Evolutionary conservation across 2,329 filamentous ascomycete genomes (phyloP).

Genomic region (Chalaropsis thielavioides): DNA sequence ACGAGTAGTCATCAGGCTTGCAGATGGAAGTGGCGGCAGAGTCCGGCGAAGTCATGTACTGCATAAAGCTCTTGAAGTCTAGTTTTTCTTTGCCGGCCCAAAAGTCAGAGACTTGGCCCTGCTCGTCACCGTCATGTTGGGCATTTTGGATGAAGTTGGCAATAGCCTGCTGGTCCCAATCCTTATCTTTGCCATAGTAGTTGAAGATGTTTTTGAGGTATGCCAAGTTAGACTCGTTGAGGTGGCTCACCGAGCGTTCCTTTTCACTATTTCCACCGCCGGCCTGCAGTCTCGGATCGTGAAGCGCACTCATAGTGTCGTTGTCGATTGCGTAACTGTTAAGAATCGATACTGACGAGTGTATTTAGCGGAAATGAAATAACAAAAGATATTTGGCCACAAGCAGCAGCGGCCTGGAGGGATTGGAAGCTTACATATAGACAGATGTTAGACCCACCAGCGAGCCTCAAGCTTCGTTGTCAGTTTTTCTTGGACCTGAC

Average conservation of each 20-base stretch:
- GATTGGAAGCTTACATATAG: background rate
- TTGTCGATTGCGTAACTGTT: background rate
- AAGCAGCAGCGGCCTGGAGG: too few species aligned
- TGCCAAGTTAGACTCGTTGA: slow-evolving; percentile 29
- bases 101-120: slow-evolving; percentile 17
- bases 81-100: slow-evolving; percentile 23
- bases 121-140: slow-evolving; percentile 31
- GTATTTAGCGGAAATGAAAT: background rate
- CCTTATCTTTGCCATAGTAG: slow-evolving; percentile 29
- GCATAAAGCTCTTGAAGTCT: slow-evolving; percentile 35
- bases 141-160: slow-evolving; percentile 33
- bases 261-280: slow-evolving; percentile 35
- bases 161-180: slow-evolving; percentile 34
- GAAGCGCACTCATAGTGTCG: slow-evolving; percentile 9
- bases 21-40: slow-evolving; percentile 31
- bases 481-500: background rate
- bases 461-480: background rate
- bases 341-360: background rate
- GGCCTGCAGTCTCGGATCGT: slow-evolving; percentile 28
- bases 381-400: background rate
- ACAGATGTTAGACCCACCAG: background rate
- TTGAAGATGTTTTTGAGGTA: slow-evolving; percentile 36
- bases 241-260: slow-evolving; percentile 28
- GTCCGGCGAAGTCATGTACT: slow-evolving; percentile 41
- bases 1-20: slow-evolving; percentile 43